Percentiles rank a stretch among this genome's conserved stretches.
These are phyloP conservation scores for Paraphoma sp. DNA, from an alignment of 2,329 filamentous ascomycete genomes.

Conservation along the genomic window DNA sequence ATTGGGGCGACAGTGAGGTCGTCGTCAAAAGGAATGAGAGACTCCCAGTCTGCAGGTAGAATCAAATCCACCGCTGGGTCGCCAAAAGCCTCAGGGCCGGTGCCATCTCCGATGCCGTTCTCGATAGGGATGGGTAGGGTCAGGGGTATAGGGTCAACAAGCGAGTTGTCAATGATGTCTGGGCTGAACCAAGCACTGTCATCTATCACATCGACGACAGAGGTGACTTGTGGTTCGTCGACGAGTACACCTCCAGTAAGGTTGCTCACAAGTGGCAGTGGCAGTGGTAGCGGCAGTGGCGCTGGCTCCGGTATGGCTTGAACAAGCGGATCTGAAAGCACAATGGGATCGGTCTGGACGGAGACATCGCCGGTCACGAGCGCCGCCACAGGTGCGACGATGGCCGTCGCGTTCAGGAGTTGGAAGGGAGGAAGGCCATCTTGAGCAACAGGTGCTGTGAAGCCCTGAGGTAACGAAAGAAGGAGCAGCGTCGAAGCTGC, in stretches of 20 bases:
- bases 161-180: neutral
- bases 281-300: neutral
- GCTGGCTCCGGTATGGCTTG: neutral
- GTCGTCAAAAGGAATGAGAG: neutral
- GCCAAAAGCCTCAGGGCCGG: neutral
- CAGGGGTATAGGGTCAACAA: neutral
- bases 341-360: neutral
- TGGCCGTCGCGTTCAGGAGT: slow-evolving; percentile 7
- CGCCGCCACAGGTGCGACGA: neutral
- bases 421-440: slow-evolving; percentile 5
- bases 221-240: neutral
- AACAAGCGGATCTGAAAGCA: neutral
- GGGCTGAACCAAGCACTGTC: neutral
- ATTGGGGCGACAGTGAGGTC: neutral
- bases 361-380: neutral
- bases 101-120: neutral
- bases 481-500: slow-evolving; percentile 22
- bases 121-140: slow-evolving; percentile 6
- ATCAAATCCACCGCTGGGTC: neutral
- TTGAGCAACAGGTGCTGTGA: slow-evolving; percentile 16
- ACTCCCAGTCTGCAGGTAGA: neutral
- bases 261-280: neutral
- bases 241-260: slow-evolving; percentile 5
- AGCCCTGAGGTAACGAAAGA: slow-evolving; percentile 15
- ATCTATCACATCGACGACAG: neutral